These are phyloP conservation scores for Tuber aestivum DNA, from an alignment of 495 filamentous ascomycete genomes.

Conservation along the genomic window DNA sequence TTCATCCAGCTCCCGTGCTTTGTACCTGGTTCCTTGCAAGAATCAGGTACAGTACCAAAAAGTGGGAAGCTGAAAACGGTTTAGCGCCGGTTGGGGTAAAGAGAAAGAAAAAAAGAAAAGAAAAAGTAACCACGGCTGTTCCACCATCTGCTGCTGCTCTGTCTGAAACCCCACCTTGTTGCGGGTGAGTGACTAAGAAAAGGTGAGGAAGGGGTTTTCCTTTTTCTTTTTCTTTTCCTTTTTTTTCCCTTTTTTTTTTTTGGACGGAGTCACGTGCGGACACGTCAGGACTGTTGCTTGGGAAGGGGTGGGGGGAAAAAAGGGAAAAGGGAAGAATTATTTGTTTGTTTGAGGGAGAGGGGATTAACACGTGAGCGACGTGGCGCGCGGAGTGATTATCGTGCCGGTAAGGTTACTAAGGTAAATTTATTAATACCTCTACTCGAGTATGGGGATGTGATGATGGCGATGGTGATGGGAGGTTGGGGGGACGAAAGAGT, in stretches of 20 bases:
- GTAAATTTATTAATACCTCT: no score
- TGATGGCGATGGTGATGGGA: neutral
- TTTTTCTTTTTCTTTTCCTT: neutral
- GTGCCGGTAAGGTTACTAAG: no score
- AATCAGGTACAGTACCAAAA: neutral
- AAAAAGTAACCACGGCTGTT: neutral
- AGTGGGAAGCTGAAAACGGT: neutral
- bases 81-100: neutral
- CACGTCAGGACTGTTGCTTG: neutral
- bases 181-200: neutral
- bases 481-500: neutral
- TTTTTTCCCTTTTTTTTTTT: neutral
- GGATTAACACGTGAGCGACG: neutral
- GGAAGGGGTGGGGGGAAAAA: neutral
- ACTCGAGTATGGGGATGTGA: neutral
- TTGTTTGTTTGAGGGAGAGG: neutral
- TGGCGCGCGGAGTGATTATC: neutral
- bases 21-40: neutral
- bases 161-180: slow-evolving; percentile 2
- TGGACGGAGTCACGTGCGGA: neutral
- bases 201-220: neutral
- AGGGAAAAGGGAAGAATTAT: neutral
- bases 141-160: neutral
- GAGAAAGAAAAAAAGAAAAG: neutral
- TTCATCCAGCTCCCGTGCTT: neutral